Percentiles rank a stretch among this genome's conserved stretches.
phyloP scores from a whole-genome alignment of 2,329 filamentous ascomycete genomes.

The Clonostachys sp. region DNA sequence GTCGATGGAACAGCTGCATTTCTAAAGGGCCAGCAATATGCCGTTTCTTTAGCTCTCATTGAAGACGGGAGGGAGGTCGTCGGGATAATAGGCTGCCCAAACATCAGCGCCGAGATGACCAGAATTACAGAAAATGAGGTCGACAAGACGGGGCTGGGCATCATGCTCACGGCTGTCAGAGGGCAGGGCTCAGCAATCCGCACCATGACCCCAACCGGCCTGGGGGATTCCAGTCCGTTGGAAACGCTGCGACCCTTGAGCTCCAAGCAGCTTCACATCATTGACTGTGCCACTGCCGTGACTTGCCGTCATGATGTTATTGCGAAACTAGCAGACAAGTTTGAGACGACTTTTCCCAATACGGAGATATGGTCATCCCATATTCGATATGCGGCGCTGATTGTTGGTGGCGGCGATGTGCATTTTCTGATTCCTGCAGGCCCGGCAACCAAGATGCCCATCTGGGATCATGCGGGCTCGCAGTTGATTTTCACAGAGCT shows the following conservation, averaged over 20 bases:
- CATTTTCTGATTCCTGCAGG: slow-evolving; percentile 19
- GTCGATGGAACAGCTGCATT: slow-evolving; percentile 62
- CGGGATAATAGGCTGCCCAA: slow-evolving; percentile 58
- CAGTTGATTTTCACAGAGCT: slow-evolving; percentile 52
- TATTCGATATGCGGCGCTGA: slow-evolving; percentile 30
- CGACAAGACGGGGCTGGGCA: slow-evolving; percentile 21
- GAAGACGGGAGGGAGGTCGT: slow-evolving; percentile 52
- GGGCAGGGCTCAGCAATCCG: slow-evolving; percentile 20
- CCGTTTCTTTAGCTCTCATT: slow-evolving; percentile 53
- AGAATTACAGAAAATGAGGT: slow-evolving; percentile 25
- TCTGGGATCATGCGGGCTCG: slow-evolving; percentile 54
- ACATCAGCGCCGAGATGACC: slow-evolving; percentile 34
- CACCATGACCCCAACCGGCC: slow-evolving; percentile 10
- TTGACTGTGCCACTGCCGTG: slow-evolving; percentile 23
- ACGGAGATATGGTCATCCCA: slow-evolving; percentile 33
- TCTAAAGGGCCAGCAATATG: slow-evolving; percentile 57
- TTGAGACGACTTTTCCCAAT: slow-evolving; percentile 24
- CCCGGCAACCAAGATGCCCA: slow-evolving; percentile 13
- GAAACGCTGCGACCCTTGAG: slow-evolving; percentile 9
- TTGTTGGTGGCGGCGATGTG: slow-evolving; percentile 27
- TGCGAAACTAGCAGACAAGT: slow-evolving; percentile 13
- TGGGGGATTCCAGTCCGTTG: slow-evolving; percentile 12
- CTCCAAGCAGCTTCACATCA: slow-evolving; percentile 18
- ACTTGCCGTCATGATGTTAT: slow-evolving; percentile 23
- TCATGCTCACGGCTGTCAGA: slow-evolving; percentile 25